These are phyloP conservation scores for Tuber umbilicatum DNA, from an alignment of 495 filamentous ascomycete species.

Conservation along the genomic window DNA sequence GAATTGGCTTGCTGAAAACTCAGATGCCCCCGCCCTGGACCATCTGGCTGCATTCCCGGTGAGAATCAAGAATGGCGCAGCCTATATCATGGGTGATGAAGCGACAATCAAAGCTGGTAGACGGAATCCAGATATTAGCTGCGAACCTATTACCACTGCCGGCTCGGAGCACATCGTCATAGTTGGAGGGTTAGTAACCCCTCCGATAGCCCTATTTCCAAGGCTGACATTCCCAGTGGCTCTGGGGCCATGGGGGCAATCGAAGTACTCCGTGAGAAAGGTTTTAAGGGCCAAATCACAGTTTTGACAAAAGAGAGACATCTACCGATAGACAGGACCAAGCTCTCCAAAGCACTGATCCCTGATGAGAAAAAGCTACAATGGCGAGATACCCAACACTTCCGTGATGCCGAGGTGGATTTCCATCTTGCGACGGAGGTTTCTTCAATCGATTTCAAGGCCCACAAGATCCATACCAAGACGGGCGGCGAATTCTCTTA, in stretches of 20 bases:
- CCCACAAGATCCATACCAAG: slow-evolving; percentile 64
- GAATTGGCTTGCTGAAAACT: slow-evolving; percentile 31
- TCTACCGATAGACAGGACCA: slow-evolving; percentile 83
- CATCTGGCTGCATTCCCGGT: slow-evolving; percentile 72
- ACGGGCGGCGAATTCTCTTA: slow-evolving; percentile 65
- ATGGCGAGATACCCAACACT: slow-evolving; percentile 69
- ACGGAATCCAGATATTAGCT: slow-evolving; percentile 66
- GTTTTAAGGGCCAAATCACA: slow-evolving; percentile 74
- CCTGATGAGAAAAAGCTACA: slow-evolving; percentile 72
- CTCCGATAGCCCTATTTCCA: not conserved
- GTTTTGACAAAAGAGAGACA: slow-evolving; percentile 79
- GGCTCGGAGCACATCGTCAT: slow-evolving; percentile 68
- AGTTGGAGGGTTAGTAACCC: slow-evolving; percentile 63
- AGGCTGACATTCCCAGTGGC: slow-evolving; percentile 49
- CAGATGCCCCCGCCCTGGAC: slow-evolving; percentile 76
- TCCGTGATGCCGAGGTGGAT: slow-evolving; percentile 65
- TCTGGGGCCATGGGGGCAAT: slow-evolving; percentile 72
- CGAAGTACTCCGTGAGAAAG: slow-evolving; percentile 72
- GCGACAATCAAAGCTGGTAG: slow-evolving; percentile 68
- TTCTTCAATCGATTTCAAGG: slow-evolving; percentile 64
- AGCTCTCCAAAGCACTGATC: slow-evolving; percentile 89
- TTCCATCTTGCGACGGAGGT: slow-evolving; percentile 65
- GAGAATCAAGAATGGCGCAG: slow-evolving; percentile 66
- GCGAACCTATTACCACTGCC: slow-evolving; percentile 50
- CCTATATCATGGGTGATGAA: slow-evolving; percentile 80